Conservation (phyloP, 768 basidiomycete species). For the Rhodocollybia butyracea region DNA sequence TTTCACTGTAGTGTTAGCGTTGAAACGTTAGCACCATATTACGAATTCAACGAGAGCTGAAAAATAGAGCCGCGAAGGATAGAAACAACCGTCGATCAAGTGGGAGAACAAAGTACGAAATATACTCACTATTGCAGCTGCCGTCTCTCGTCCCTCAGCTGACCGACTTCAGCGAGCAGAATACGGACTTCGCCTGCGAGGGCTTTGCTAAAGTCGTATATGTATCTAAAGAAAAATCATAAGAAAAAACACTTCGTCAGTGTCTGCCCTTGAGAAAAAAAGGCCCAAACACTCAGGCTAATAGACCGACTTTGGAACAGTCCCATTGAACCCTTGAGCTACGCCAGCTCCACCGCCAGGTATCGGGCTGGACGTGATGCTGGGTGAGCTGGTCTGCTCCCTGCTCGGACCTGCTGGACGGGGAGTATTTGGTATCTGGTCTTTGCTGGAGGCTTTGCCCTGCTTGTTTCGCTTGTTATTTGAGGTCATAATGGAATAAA, state of each 20-base stretch:
- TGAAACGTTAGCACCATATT: too few relatives aligned
- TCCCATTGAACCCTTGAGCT: not conserved
- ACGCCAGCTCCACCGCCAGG: not conserved
- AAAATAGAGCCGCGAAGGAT: not conserved
- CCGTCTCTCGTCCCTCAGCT: constrained; percentile 56
- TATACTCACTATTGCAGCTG: constrained; percentile 50
- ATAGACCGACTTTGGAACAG: not conserved
- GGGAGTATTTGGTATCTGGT: not conserved
- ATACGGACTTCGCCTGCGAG: constrained; percentile 61
- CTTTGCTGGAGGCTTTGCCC: not conserved
- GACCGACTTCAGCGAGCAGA: constrained; percentile 56
- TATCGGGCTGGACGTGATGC: not conserved
- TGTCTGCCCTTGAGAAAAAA: not conserved
- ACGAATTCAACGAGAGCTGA: not conserved
- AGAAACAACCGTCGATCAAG: not conserved
- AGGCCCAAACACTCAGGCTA: not conserved
- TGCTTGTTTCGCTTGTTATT: not conserved
- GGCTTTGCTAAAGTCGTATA: constrained; percentile 62
- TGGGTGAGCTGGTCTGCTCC: not conserved
- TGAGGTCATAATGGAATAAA: too few relatives aligned
- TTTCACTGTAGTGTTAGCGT: constrained; percentile 45
- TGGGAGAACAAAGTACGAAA: not conserved
- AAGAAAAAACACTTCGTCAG: not conserved
- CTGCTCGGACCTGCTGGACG: not conserved
- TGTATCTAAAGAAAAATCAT: constrained; percentile 27